Conservation (phyloP, 768 basidiomycete species). For the Mycena alexandri region DNA sequence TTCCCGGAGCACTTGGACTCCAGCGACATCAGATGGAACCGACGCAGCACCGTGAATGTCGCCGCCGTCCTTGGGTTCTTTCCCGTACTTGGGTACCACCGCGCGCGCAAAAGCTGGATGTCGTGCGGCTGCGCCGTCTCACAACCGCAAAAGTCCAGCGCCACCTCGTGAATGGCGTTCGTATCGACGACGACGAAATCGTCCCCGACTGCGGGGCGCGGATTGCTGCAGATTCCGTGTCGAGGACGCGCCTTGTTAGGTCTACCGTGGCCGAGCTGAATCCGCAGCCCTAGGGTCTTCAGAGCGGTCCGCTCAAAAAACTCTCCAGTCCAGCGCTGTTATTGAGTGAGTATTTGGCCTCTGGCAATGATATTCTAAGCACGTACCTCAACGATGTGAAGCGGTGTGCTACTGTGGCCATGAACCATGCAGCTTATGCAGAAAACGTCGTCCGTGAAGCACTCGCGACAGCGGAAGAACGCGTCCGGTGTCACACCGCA, state of each 20-base stretch:
- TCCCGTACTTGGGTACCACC: slow-evolving; percentile 27
- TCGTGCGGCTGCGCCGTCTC: slow-evolving; percentile 5
- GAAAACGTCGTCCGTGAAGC: slow-evolving; percentile 28
- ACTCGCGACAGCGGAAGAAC: slow-evolving; percentile 32
- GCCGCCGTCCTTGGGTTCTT: slow-evolving; percentile 7
- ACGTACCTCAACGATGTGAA: slow-evolving; percentile 35
- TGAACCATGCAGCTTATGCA: slow-evolving; percentile 33
- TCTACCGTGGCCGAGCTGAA: slow-evolving; percentile 35
- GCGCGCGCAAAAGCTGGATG: slow-evolving; percentile 28
- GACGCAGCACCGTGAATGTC: slow-evolving; percentile 7
- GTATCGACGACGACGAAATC: slow-evolving; percentile 29
- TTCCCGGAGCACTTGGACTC: slow-evolving; percentile 10
- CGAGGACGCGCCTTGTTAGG: not conserved
- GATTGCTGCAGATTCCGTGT: not conserved
- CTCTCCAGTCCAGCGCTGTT: slow-evolving; percentile 29
- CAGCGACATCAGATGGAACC: slow-evolving; percentile 7
- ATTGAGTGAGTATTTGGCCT: not conserved
- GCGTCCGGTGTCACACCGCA: not conserved
- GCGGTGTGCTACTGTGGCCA: slow-evolving; percentile 23
- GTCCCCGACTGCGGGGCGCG: slow-evolving; percentile 1
- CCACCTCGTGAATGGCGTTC: slow-evolving; percentile 25
- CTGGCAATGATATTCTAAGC: not conserved
- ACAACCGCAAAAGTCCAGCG: slow-evolving; percentile 35
- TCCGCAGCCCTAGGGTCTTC: slow-evolving; percentile 33
- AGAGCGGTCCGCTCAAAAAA: slow-evolving; percentile 31